Conservation (phyloP, 1,284 basidiomycete genomes). For the Melampsora larici-populina region DNA sequence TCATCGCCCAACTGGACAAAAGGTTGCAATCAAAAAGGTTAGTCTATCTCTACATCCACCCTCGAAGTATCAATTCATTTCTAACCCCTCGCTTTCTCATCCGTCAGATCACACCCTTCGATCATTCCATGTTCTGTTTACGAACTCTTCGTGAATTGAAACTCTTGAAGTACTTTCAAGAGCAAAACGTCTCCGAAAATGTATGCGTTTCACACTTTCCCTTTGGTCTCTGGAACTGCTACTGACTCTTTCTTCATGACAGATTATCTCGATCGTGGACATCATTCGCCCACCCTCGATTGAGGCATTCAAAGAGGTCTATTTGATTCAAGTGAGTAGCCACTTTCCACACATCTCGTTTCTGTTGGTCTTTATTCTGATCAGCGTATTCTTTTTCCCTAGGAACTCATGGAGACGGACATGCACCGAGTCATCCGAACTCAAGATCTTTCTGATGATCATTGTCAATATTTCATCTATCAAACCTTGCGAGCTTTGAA, state of each 20-base stretch:
- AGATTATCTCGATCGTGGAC: conserved; percentile 75
- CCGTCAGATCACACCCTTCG: conserved; percentile 70
- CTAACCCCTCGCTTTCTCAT: conserved; percentile 4
- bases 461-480: conserved; percentile 69
- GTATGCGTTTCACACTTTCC: conserved; percentile 10
- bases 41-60: conserved; percentile 48
- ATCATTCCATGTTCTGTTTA: conserved; percentile 81
- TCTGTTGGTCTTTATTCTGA: conserved; percentile 7
- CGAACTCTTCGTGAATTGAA: conserved; percentile 82
- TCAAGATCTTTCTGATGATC: conserved; percentile 66
- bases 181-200: conserved; percentile 66
- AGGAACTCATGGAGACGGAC: conserved; percentile 75
- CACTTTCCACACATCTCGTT: conserved; percentile 17
- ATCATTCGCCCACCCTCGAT: conserved; percentile 84
- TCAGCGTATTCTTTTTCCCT: neutral
- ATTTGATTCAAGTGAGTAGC: conserved; percentile 62
- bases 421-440: conserved; percentile 81
- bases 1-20: conserved; percentile 53
- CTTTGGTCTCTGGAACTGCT: neutral
- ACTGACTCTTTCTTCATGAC: neutral
- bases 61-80: conserved; percentile 48
- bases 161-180: conserved; percentile 54
- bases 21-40: conserved; percentile 56
- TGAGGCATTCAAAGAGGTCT: conserved; percentile 90
- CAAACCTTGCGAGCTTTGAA: conserved; percentile 90